Conservation (phyloP, 495 filamentous ascomycete genomes). For the Friedmanniomyces endolithicus region DNA sequence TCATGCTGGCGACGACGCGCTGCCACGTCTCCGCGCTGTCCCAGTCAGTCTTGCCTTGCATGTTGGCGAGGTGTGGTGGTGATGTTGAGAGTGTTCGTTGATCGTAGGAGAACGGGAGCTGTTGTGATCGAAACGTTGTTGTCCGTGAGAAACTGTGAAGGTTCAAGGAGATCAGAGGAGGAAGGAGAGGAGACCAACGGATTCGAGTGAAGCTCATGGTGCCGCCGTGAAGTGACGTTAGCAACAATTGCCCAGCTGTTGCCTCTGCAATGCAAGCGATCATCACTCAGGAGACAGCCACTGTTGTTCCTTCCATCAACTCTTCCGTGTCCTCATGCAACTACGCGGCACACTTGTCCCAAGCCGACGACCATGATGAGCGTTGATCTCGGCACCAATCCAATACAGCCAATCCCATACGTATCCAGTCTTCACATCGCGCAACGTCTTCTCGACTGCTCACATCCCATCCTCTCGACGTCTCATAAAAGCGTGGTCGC, state of each 20-base stretch:
- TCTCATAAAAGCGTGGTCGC: background rate
- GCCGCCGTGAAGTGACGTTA: background rate
- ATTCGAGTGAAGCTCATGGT: background rate
- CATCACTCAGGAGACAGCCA: background rate
- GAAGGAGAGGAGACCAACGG: background rate
- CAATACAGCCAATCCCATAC: background rate
- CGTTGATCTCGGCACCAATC: background rate
- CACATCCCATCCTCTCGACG: background rate
- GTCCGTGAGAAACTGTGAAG: background rate
- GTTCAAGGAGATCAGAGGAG: background rate
- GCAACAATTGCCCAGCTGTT: slow-evolving; percentile 1
- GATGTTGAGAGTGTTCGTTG: background rate
- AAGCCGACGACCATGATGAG: background rate
- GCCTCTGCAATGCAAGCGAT: background rate
- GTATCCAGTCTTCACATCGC: background rate
- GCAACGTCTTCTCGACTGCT: background rate
- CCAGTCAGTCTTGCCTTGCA: slow-evolving; percentile 11
- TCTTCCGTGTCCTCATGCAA: background rate
- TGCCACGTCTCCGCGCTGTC: slow-evolving; percentile 9
- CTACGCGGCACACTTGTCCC: too few relatives aligned
- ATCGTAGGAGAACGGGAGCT: background rate
- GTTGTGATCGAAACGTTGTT: background rate
- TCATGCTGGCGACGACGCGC: slow-evolving; percentile 17
- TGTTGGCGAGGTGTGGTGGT: background rate
- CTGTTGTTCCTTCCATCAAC: background rate